Base-by-base conservation (phyloP, 2,329 filamentous ascomycete species). In the Juglanconis oblonga region DNA sequence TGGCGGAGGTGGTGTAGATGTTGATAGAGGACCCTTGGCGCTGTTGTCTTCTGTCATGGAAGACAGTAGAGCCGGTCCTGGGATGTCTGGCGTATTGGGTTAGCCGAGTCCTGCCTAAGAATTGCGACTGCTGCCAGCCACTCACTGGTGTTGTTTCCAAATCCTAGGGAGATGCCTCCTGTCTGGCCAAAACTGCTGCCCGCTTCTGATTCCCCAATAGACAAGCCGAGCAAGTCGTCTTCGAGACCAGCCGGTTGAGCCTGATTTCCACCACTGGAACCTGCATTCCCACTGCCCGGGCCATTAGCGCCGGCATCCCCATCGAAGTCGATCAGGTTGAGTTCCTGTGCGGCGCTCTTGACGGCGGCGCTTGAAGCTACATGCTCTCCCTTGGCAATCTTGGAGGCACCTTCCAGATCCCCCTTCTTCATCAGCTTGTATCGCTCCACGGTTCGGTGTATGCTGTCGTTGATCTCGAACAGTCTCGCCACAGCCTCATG, bases 341-440 rank as follows among this genome's bases (percentile, higher is more conserved):
- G 77, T 73, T 97, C 93, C 68, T 92, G 82, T 4, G 77, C 76
- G 7, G 81, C 75, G 67, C 88, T 85, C 77, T 87, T 84, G 67
- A 82, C 79, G 51, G 88, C 81, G 62, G 84, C 62, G 31, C 55
- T 58, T 10, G 59, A 62, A 31, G 62, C 58, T 33, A 51, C 58
- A 50, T 63, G 81, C 13, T 89, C 93, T 33, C 93, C 92, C 70
- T 90, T 88, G 6, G 92, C 91, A 66, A 98, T 90, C 72, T 87
- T 91, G 65, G 88, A 86, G 14, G 95, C 92, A 10, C 80, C 92
- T 66, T 93, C 91, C 49, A 96, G 74, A 69, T 99, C 93, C 29
- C 95, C 95, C 78, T 95, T 96, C 80, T 97, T 99, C 75, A 98
- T 87, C 58, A 98, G 79, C 81, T 92, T 96, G 75, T 98, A 99